phyloP scores from a whole-genome alignment of 768 basidiomycete genomes.

The Pilatotrama ljubarskyi region DNA sequence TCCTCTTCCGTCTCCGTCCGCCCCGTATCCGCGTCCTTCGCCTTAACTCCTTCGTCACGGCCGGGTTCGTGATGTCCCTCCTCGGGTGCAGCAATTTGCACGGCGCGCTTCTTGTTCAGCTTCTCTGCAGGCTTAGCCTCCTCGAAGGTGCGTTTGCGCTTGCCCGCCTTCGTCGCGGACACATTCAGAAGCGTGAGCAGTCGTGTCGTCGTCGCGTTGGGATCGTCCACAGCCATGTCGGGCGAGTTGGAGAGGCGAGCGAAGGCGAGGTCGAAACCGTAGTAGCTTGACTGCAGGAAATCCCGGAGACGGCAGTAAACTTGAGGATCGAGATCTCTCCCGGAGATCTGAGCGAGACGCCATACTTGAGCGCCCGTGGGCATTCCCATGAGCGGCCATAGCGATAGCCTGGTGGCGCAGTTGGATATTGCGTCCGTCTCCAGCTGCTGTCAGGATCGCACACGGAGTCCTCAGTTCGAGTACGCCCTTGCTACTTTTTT shows the following conservation, averaged over 20 bases:
- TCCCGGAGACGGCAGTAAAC: neutral
- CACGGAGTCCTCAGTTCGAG: too few relatives aligned
- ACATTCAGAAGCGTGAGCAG: slow-evolving; percentile 89
- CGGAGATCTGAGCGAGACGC: neutral
- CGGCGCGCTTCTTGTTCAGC: slow-evolving; percentile 64
- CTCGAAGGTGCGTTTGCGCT: slow-evolving; percentile 45
- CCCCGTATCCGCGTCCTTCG: neutral
- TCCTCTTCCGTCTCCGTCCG: slow-evolving; percentile 22
- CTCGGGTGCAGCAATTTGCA: slow-evolving; percentile 25
- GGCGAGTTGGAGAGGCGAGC: too few relatives aligned
- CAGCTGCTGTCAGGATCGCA: too few relatives aligned
- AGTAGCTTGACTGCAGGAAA: too few relatives aligned
- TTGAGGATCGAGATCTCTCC: neutral
- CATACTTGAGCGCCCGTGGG: too few relatives aligned
- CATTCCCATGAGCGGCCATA: too few relatives aligned
- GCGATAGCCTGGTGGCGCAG: too few relatives aligned
- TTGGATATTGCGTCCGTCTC: too few relatives aligned
- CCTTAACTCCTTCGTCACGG: slow-evolving; percentile 18
- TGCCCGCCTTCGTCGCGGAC: slow-evolving; percentile 72
- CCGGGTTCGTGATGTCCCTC: slow-evolving; percentile 7
- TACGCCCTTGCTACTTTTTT: too few relatives aligned
- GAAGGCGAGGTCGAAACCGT: neutral
- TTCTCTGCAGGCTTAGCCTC: slow-evolving; percentile 48
- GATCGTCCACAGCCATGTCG: slow-evolving; percentile 33
- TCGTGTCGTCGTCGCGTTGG: slow-evolving; percentile 66